Percentiles rank a stretch among this genome's conserved stretches.
These are phyloP conservation scores for Hyphopichia homilentoma DNA, from an alignment of 805 yeast species.

Conservation along the genomic window DNA sequence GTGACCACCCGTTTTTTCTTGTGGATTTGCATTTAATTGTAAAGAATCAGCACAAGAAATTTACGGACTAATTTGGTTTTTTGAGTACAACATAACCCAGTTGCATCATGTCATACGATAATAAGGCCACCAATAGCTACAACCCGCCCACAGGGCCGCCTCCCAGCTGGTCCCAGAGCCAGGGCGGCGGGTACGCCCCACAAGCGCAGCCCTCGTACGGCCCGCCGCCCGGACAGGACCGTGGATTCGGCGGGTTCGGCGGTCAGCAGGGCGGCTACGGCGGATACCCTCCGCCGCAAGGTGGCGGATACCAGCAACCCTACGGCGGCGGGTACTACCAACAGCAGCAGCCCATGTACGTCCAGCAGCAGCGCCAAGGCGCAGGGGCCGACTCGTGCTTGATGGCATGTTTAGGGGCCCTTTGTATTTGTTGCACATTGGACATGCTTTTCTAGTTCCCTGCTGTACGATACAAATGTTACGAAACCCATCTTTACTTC, in stretches of 20 bases:
- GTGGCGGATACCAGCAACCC: conserved; percentile 22
- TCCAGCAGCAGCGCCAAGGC: conserved; percentile 32
- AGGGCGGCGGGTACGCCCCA: conserved; percentile 17
- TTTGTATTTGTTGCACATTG: conserved; percentile 38
- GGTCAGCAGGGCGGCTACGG: conserved; percentile 6
- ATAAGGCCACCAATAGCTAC: too few relatives aligned
- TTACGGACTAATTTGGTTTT: too few relatives aligned
- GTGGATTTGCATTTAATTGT: too few relatives aligned
- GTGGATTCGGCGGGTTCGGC: conserved; percentile 15
- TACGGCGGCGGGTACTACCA: conserved; percentile 29
- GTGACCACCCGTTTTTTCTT: too few relatives aligned
- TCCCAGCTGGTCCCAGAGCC: conserved; percentile 18
- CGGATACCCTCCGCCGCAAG: conserved; percentile 16
- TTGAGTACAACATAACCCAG: too few relatives aligned
- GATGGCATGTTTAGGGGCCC: conserved; percentile 40
- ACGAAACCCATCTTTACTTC: not conserved
- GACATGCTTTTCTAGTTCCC: conserved; percentile 23
- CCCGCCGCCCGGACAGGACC: conserved; percentile 13
- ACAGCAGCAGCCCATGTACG: conserved; percentile 44
- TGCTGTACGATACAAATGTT: not conserved
- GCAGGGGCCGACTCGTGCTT: conserved; percentile 27
- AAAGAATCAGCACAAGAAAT: too few relatives aligned
- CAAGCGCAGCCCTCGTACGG: conserved; percentile 18
- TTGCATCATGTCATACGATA: too few relatives aligned
- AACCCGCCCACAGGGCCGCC: conserved; percentile 28